Evolutionary conservation across 495 filamentous ascomycete species (phyloP), one percentile per base, ranked within the genome.

Genomic region (Coniosporium apollinis): DNA sequence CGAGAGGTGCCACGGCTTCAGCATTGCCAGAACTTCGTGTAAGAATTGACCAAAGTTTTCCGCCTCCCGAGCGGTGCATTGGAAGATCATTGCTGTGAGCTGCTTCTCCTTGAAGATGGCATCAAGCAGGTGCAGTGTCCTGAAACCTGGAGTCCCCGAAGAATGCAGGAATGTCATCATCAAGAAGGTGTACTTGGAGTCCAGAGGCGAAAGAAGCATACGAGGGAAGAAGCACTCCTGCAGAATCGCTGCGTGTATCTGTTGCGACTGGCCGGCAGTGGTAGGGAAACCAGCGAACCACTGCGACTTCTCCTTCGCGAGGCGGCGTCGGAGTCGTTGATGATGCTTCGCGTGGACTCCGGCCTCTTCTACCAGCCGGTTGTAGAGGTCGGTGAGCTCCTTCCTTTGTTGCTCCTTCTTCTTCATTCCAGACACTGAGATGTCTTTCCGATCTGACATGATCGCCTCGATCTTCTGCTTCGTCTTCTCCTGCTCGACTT

Each of bases 151-250:
- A 1, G 83, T 75, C 5, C 80, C 81, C 30, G 72, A 70, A 28
- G 68, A 69, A 56, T 99, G 91, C 20, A 96, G 66, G 42, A 79
- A 83, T 40, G 77, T 78, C 42, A 96, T 60, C 62, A 96, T 74
- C 45, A 71, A 71, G 54, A 85, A 89, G 36, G 70, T 75, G 54
- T 81, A 99, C 33, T 85, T 76, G 3, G 87, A 79, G 49, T 99
- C 91, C 19, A 78, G 60, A 2, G 82, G 72, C 0, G 86, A 94
- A 13, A 94, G 57, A 3, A 86, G 65, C 22, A 92, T 60, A 15
- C 91, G 75, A 8, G 91, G 89, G 18, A 94, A 55, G 38, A 99
- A 74, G 52, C 91, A 99, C 43, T 87, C 72, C 49, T 94, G 83
- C 19, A 96, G 65, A 16, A 99, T 56, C 3, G 73, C 67, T 43